Conservation (phyloP, 2,329 filamentous ascomycete species). For the Cadophora sp. region DNA sequence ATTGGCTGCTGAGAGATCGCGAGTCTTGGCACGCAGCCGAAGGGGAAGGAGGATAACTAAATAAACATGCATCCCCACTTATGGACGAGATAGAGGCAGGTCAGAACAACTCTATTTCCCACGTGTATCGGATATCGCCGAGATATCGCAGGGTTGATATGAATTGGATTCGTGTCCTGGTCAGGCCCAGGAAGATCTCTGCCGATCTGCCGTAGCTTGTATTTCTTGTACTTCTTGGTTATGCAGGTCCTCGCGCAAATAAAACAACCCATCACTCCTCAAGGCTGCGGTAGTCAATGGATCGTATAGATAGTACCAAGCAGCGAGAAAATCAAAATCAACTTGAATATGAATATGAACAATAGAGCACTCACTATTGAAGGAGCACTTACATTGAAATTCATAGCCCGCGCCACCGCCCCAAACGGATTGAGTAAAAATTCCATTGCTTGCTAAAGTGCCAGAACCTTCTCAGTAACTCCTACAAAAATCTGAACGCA, state of each 20-base stretch:
- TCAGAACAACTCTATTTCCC: background rate
- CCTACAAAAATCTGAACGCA: constrained; percentile 7
- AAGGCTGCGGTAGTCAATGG: background rate
- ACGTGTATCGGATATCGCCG: constrained; percentile 7
- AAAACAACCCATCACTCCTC: too few species aligned
- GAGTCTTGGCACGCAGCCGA: constrained; percentile 5
- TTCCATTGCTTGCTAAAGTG: background rate
- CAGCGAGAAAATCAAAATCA: too few species aligned
- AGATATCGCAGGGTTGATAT: background rate
- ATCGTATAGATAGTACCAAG: too few species aligned
- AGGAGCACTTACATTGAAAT: background rate
- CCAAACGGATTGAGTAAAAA: background rate
- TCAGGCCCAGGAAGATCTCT: background rate
- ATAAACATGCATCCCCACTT: background rate
- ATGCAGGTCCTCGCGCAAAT: too few species aligned
- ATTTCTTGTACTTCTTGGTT: too few species aligned
- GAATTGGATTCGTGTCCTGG: background rate
- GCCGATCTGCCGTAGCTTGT: background rate
- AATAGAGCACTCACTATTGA: too few species aligned
- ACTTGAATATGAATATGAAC: too few species aligned
- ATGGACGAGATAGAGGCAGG: background rate
- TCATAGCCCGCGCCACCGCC: background rate
- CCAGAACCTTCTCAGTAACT: background rate
- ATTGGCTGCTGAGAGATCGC: background rate
- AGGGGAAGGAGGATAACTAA: constrained; percentile 4